phyloP scores from a whole-genome alignment of 2,329 filamentous ascomycete species.

The Alternaria longipes region DNA sequence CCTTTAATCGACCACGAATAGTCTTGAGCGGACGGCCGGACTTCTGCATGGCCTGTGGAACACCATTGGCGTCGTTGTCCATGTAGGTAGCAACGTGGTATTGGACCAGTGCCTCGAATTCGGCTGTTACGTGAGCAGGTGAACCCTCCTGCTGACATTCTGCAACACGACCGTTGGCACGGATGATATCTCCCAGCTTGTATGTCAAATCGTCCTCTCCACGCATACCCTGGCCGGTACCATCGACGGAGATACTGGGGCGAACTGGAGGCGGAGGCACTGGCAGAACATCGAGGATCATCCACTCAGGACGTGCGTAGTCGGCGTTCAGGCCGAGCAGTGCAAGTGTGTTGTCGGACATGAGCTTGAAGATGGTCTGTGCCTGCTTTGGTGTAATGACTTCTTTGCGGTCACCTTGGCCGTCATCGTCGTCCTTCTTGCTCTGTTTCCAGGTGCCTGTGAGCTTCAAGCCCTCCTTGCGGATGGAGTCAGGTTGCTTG shows the following conservation, averaged over 20 bases:
- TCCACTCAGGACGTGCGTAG: slow-evolving; percentile 97
- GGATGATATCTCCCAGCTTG: slow-evolving; percentile 98
- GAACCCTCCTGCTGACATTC: slow-evolving; percentile 91
- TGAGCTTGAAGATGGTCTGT: slow-evolving; percentile 84
- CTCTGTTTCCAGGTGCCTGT: slow-evolving; percentile 76
- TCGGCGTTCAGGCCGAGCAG: slow-evolving; percentile 93
- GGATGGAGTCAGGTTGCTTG: slow-evolving; percentile 79
- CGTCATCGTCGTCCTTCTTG: slow-evolving; percentile 77
- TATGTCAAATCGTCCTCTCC: slow-evolving; percentile 99
- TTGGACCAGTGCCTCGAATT: slow-evolving; percentile 91
- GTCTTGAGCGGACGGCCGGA: slow-evolving; percentile 96
- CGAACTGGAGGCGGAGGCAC: slow-evolving; percentile 95
- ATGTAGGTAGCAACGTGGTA: slow-evolving; percentile 99
- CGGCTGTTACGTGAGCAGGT: slow-evolving; percentile 86
- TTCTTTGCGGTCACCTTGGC: slow-evolving; percentile 75
- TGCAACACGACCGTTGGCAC: slow-evolving; percentile 93
- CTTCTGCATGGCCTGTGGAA: slow-evolving; percentile 95
- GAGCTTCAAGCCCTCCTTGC: slow-evolving; percentile 85
- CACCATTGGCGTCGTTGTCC: slow-evolving; percentile 98
- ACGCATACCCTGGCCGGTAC: slow-evolving; percentile 87
- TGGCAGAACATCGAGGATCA: slow-evolving; percentile 93
- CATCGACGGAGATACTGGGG: slow-evolving; percentile 96
- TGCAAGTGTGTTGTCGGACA: slow-evolving; percentile 80
- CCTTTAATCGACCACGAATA: slow-evolving; percentile 95
- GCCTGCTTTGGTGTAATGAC: slow-evolving; percentile 84